A percentile compares a stretch with the other conserved stretches of the same genome.
Conservation (phyloP, 441 rosid species). For the Mallotus japonicus region DNA sequence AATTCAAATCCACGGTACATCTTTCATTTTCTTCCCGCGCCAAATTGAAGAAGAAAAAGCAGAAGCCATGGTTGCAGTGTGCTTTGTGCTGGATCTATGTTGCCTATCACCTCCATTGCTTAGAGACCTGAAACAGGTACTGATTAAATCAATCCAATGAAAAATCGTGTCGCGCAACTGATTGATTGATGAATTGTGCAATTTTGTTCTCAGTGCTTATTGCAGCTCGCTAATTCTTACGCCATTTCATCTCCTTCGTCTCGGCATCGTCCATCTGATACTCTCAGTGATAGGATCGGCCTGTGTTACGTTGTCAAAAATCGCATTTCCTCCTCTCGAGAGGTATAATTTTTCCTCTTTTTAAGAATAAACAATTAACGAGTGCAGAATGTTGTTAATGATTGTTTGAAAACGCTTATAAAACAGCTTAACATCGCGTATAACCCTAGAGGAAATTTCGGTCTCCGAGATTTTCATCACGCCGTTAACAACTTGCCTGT, state of each 20-base stretch:
- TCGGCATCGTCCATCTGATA: constrained; percentile 28
- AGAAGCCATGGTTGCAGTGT: constrained; percentile 54
- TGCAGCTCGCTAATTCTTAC: constrained; percentile 68
- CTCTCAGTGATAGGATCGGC: constrained; percentile 59
- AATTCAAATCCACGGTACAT: background rate
- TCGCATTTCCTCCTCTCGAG: constrained; percentile 48
- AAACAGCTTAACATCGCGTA: constrained; percentile 65
- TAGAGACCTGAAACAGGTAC: constrained; percentile 69
- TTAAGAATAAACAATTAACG: background rate
- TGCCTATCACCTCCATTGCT: constrained; percentile 56
- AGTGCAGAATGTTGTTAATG: background rate
- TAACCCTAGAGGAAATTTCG: constrained; percentile 57
- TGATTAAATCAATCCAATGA: background rate
- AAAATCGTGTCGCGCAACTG: background rate
- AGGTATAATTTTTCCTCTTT: constrained; percentile 38
- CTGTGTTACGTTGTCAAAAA: constrained; percentile 57
- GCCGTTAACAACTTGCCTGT: constrained; percentile 67
- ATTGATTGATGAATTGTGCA: constrained; percentile 23
- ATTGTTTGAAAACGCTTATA: background rate
- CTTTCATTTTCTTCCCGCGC: constrained; percentile 22
- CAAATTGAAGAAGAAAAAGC: constrained; percentile 21
- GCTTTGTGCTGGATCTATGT: constrained; percentile 72
- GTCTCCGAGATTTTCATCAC: constrained; percentile 74
- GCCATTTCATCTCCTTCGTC: constrained; percentile 44
- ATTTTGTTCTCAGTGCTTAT: constrained; percentile 46